phyloP scores from a whole-genome alignment of 768 basidiomycete genomes.

The Suillus placidus region DNA sequence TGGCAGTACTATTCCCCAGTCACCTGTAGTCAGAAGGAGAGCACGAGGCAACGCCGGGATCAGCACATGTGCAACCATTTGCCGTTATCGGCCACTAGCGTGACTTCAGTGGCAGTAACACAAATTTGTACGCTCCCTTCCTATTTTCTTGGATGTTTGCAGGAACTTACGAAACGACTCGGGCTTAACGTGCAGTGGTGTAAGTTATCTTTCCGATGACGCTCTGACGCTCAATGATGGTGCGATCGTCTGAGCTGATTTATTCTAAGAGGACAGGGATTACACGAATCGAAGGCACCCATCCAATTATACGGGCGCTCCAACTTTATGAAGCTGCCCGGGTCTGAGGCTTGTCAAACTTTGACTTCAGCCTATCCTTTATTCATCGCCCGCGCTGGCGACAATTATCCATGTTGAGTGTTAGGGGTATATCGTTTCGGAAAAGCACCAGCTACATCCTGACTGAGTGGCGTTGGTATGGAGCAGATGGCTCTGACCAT shows the following conservation, averaged over 20 bases:
- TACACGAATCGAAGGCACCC: not conserved
- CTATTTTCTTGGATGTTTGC: not conserved
- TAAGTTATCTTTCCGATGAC: not conserved
- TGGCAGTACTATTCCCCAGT: conserved; percentile 1
- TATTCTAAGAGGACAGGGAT: not conserved
- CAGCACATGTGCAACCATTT: not conserved
- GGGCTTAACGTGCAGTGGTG: not conserved
- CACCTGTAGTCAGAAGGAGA: not conserved
- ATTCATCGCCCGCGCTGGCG: not conserved
- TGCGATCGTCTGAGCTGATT: not conserved
- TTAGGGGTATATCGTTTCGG: not conserved
- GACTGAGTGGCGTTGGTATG: not conserved
- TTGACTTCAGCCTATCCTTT: not conserved
- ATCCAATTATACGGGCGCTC: not conserved
- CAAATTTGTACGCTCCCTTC: not conserved
- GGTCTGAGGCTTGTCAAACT: not conserved
- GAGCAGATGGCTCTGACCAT: not conserved
- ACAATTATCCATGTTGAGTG: not conserved
- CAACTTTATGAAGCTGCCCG: not conserved
- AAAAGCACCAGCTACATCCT: not conserved
- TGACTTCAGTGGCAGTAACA: not conserved
- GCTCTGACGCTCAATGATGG: not conserved
- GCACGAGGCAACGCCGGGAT: not conserved
- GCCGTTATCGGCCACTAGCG: not conserved
- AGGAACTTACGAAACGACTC: not conserved